A percentile compares a stretch with the other conserved stretches of the same genome.
These are phyloP conservation scores for Melampsora occidentalis DNA, from an alignment of 1,284 basidiomycete genomes.

Conservation along the genomic window DNA sequence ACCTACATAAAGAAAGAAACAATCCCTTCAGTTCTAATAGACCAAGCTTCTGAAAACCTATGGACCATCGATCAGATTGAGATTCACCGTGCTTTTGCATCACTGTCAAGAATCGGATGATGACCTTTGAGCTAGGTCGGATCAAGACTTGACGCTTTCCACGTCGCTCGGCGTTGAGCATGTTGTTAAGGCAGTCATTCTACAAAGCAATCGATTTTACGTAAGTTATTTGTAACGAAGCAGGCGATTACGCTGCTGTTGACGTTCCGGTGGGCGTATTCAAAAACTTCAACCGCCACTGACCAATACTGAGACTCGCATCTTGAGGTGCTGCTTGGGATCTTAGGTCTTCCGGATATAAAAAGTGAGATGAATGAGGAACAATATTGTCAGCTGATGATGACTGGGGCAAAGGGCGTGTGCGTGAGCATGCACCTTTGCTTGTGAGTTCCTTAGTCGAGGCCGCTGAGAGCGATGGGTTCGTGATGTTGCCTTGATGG, in stretches of 20 bases:
- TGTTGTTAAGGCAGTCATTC: conserved; percentile 90
- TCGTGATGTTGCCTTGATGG: neutral
- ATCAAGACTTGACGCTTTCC: conserved; percentile 94
- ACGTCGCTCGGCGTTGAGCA: conserved; percentile 95
- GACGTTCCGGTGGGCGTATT: neutral
- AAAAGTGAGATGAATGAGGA: conserved; percentile 8
- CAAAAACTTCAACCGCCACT: neutral
- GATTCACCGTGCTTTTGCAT: conserved; percentile 94
- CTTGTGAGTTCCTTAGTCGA: conserved; percentile 1
- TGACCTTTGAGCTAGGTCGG: conserved; percentile 91
- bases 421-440: conserved; percentile 44
- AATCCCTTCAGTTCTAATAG: neutral
- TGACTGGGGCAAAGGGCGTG: conserved; percentile 44
- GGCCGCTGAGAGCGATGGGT: neutral
- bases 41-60: neutral
- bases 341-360: conserved; percentile 21
- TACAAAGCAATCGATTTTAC: neutral
- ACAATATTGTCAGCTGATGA: conserved; percentile 11
- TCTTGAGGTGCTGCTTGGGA: conserved; percentile 23
- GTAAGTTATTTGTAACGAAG: neutral
- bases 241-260: neutral
- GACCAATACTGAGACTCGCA: conserved; percentile 50
- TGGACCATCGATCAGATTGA: neutral
- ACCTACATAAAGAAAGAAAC: conserved; percentile 60
- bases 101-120: conserved; percentile 90